Evolutionary conservation across 768 basidiomycete genomes (phyloP).

Genomic region (Zangia roseola): DNA sequence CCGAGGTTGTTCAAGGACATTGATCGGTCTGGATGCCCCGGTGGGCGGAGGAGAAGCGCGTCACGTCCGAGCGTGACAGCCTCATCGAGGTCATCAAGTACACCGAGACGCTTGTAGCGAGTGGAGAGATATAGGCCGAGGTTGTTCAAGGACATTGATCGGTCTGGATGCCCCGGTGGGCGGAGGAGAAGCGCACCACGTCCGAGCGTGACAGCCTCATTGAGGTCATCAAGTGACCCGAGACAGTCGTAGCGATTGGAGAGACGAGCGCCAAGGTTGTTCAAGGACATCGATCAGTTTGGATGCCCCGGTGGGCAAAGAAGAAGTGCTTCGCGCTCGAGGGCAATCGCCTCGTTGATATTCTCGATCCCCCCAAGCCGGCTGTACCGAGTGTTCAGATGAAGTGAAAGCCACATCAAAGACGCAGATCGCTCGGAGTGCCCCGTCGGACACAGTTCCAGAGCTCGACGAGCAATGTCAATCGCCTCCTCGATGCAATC

Average conservation of each 20-base stretch:
- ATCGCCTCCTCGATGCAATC: not conserved
- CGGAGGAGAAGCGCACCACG: not conserved
- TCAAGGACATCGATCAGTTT: not conserved
- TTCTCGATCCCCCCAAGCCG: not conserved
- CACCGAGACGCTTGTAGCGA: not conserved
- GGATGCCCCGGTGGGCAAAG: constrained; percentile 6
- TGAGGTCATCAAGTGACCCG: not conserved
- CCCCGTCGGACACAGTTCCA: not conserved
- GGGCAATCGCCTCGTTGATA: constrained; percentile 4
- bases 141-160: not conserved
- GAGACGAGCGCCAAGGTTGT: not conserved
- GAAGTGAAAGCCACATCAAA: not conserved
- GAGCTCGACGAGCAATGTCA: not conserved
- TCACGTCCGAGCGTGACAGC: no score
- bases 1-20: no score
- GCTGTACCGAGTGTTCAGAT: not conserved
- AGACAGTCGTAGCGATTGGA: not conserved
- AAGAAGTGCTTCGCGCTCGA: not conserved
- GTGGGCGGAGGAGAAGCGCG: no score
- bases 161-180: not conserved
- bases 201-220: not conserved
- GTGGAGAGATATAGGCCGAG: not conserved
- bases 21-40: no score
- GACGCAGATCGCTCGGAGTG: not conserved
- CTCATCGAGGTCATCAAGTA: no score